These are phyloP conservation scores for Leccinellum albellum DNA, from an alignment of 768 basidiomycete genomes.

Conservation along the genomic window DNA sequence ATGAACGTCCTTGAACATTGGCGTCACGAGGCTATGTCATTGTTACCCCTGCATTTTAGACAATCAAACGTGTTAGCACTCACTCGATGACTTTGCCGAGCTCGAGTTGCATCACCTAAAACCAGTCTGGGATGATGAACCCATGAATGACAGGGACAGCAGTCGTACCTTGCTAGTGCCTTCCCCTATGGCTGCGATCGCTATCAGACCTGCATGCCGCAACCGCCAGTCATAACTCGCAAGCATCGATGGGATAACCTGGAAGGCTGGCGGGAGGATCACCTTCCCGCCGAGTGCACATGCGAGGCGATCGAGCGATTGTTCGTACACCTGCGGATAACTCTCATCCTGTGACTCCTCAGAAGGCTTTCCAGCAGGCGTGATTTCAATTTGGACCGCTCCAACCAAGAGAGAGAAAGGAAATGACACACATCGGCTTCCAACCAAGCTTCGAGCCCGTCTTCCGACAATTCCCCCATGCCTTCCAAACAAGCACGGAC, in stretches of 20 bases:
- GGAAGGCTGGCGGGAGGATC: conserved; percentile 77
- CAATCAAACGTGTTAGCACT: conserved; percentile 19
- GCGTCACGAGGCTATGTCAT: conserved; percentile 58
- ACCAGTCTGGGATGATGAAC: not conserved
- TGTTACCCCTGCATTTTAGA: not conserved
- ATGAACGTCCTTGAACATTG: conserved; percentile 75
- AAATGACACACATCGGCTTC: conserved; percentile 63
- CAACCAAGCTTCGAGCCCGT: conserved; percentile 57
- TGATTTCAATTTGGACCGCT: not conserved
- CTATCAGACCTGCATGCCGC: conserved; percentile 83
- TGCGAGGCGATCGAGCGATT: conserved; percentile 76
- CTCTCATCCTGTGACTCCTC: conserved; percentile 56
- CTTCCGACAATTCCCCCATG: conserved; percentile 74
- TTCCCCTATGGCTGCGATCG: conserved; percentile 81
- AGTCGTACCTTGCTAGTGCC: conserved; percentile 64
- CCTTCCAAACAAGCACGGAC: conserved; percentile 79
- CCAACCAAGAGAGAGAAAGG: conserved; percentile 8
- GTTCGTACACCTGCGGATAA: conserved; percentile 76
- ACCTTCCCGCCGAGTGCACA: conserved; percentile 74
- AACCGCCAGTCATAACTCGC: conserved; percentile 80
- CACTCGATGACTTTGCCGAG: conserved; percentile 80
- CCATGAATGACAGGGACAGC: not conserved
- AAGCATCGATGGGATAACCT: conserved; percentile 80
- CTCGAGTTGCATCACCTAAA: conserved; percentile 73
- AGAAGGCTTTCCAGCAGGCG: conserved; percentile 46